A percentile compares a stretch with the other conserved stretches of the same genome.
These are phyloP conservation scores for Entophlyctis luteolus DNA, from an alignment of 192 early-diverging fungal genomes.

Conservation along the genomic window DNA sequence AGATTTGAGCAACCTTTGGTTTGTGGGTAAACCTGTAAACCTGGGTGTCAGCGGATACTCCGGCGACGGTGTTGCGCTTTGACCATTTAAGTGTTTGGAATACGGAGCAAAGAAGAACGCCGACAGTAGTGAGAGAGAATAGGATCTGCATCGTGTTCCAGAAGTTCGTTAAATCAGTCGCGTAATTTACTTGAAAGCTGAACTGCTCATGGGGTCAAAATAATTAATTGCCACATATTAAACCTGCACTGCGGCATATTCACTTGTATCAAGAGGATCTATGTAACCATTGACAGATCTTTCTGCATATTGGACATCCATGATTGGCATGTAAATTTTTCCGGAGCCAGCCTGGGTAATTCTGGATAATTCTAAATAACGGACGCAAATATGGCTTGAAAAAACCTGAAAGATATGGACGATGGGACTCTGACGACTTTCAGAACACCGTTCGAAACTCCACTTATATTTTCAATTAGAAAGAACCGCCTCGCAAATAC, in stretches of 20 bases:
- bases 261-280: conserved; percentile 6
- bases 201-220: conserved; percentile 21
- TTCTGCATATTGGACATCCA: conserved; percentile 48
- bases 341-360: conserved; percentile 18
- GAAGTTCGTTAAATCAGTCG: conserved; percentile 21
- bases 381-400: neutral
- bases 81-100: conserved; percentile 41
- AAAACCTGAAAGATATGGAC: conserved; percentile 38
- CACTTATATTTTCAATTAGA: conserved; percentile 43
- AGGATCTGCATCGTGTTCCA: conserved; percentile 36
- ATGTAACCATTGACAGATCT: conserved; percentile 23
- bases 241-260: conserved; percentile 8
- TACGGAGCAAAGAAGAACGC: conserved; percentile 27
- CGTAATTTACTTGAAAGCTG: conserved; percentile 33
- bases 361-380: conserved; percentile 16
- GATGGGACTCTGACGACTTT: conserved; percentile 36
- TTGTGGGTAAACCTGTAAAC: conserved; percentile 16
- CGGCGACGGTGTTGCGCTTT: conserved; percentile 35
- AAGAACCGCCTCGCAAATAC: conserved; percentile 44
- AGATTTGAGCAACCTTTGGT: neutral
- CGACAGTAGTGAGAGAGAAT: conserved; percentile 31
- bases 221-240: neutral
- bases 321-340: conserved; percentile 43
- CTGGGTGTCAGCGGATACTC: conserved; percentile 40
- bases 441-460: conserved; percentile 35